Evolutionary conservation across 2,329 filamentous ascomycete genomes (phyloP).

Genomic region (Polytolypa hystricis): DNA sequence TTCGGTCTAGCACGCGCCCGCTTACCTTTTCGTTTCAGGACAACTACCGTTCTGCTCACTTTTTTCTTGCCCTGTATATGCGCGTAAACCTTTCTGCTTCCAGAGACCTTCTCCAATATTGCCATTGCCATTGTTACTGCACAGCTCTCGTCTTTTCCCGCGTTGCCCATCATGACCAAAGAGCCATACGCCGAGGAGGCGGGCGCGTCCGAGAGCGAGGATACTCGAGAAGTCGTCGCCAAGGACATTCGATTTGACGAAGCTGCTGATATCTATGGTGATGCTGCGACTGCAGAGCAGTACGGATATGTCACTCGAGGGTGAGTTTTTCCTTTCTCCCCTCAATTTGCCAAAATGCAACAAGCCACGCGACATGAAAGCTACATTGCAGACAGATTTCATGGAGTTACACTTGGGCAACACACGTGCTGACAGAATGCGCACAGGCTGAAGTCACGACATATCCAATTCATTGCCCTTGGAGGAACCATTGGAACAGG

Average conservation of each 20-base stretch:
- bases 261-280: conserved; percentile 43
- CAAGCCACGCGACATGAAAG: neutral
- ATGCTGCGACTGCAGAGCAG: conserved; percentile 39
- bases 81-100: too few species aligned
- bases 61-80: too few species aligned
- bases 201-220: conserved; percentile 9
- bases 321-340: conserved; percentile 24
- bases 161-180: conserved; percentile 3
- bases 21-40: too few species aligned
- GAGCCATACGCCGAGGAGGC: neutral
- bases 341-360: too few species aligned
- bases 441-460: conserved; percentile 39
- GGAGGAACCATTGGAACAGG: conserved; percentile 48
- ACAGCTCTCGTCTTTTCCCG: too few species aligned
- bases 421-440: conserved; percentile 3
- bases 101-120: too few species aligned
- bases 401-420: too few species aligned
- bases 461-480: conserved; percentile 50
- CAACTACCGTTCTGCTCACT: too few species aligned
- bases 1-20: too few species aligned
- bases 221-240: conserved; percentile 14
- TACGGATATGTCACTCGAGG: conserved; percentile 42
- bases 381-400: neutral
- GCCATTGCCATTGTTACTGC: too few species aligned
- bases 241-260: conserved; percentile 31